phyloP scores from a whole-genome alignment of 148 eudicot genomes.

The Cornus kousa region DNA sequence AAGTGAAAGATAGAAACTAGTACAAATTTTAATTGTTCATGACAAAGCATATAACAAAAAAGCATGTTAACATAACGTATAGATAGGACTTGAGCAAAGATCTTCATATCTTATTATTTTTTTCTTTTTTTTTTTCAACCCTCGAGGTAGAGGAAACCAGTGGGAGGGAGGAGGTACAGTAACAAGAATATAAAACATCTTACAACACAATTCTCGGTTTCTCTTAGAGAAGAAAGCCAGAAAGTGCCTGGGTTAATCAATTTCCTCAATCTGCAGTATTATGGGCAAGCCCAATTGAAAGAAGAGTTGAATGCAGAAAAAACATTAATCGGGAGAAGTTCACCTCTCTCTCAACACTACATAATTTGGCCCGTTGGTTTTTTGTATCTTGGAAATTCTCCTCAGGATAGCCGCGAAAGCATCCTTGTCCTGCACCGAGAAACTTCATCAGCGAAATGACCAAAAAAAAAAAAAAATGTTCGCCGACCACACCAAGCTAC shows the following conservation, averaged over 20 bases:
- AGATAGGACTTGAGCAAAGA: neutral
- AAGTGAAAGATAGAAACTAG: too few species aligned
- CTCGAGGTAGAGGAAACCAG: too few species aligned
- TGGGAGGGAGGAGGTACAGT: too few species aligned
- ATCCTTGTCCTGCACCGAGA: conserved; percentile 69
- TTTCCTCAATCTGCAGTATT: neutral
- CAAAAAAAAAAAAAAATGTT: neutral
- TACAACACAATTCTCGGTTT: too few species aligned
- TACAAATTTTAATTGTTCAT: too few species aligned
- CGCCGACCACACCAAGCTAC: too few species aligned
- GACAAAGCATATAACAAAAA: too few species aligned
- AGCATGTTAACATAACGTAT: neutral
- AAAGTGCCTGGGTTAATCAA: neutral
- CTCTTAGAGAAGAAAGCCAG: neutral
- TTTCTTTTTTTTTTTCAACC: too few species aligned
- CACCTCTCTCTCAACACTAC: conserved; percentile 64
- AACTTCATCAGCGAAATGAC: neutral
- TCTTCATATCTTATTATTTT: neutral
- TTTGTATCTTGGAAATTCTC: conserved; percentile 85
- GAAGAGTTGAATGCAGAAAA: conserved; percentile 7
- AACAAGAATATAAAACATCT: too few species aligned
- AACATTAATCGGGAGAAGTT: neutral
- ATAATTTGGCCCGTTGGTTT: conserved; percentile 58
- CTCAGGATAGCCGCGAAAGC: conserved; percentile 83
- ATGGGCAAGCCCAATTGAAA: neutral